Evolutionary conservation across 257 asterid species (phyloP), one percentile per base, ranked within the genome.

Genomic region (Catharanthus roseus): DNA sequence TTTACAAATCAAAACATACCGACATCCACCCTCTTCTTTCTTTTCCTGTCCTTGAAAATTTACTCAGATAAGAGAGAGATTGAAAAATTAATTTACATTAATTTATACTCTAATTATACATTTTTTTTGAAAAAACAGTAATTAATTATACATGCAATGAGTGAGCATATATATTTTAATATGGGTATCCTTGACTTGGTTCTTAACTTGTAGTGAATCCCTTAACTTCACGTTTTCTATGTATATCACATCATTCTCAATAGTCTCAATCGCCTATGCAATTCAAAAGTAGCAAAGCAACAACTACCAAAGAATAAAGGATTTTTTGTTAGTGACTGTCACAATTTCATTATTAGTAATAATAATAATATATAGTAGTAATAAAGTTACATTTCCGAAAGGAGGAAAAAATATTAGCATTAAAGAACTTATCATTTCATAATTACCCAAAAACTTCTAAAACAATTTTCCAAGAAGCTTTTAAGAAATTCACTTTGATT

Each of bases 211-310:
- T n/a, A n/a, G n/a, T n/a, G n/a, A n/a, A n/a, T n/a, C n/a, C 0
- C 53, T 13, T 13, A 47, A 0, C 44, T 38, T 29, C 33, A 53
- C 51, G 44, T 61, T 61, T 61, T 61, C 15, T 36, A 4, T 33
- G 61, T 18, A 34, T 54, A 64, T 64, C 71, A 50, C 72, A 64
- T 50, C 71, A 54, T 65, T 50, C 47, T 6, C n/a, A n/a, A n/a
- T n/a, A n/a, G n/a, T n/a, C 47, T 23, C 34, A 33, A 28, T 72
- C 31, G 11, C 1, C 2, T 45, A 44, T 13, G 28, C 41, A 54
- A 12, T 38, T 34, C 23, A 31, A 15, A 26, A 13, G 23, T 26
- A 28, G 42, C 10, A 44, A 18, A 19, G 7, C 16, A 60, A 36
- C 42, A 60, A 60, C 13, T 1, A 60, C 47, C 1, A 60, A 60